Base-by-base conservation (phyloP, 2,329 filamentous ascomycete genomes). In the Claviceps arundinis region DNA sequence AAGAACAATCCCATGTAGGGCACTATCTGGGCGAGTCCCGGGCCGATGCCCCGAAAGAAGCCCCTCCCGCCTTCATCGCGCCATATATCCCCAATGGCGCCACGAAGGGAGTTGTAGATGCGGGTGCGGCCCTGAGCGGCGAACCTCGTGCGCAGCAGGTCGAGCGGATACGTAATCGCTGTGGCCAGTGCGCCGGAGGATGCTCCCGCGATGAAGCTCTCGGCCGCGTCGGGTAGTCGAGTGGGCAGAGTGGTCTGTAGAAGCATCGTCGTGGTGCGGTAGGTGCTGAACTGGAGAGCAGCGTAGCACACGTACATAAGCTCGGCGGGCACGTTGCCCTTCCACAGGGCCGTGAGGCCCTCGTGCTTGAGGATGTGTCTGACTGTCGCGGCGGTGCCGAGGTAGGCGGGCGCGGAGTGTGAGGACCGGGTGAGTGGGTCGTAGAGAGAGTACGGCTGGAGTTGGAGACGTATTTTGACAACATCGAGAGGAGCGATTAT, bases 1-100 rank as follows among this genome's bases (percentile, higher is more conserved):
- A 98, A 98, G 72, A 98, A 97, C 2, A 95, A 75, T 14, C 93
- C 93, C 93, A 98, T 98, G 66, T 91, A 95, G 2, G 93, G 93
- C 9, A 95, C 81, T 48, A 97, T 93, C 71, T 96, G 90, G 26
- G 76, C 84, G 22, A 97, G 73, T 0, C 85, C 89, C 1, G 91
- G 90, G 1, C 78, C 78, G 37, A 95, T 73, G 3, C 93, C 93
- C 48, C 89, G 86, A 68, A 95, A 98, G 71, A 95, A 97, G 0
- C 93, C 93, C 4, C 67, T 67, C 0, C 71, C 60, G 0, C 93
- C 93, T 70, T 98, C 93, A 55, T 86, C 76, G 4, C 74, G 74
- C 16, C 74, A 71, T 59, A 98, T 98, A 22, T 88, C 81, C 45
- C 71, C 68, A 6, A 97, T 64, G 2, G 89, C 89, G 16, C 75